Evolutionary conservation across 768 basidiomycete species (phyloP), one percentile per base, ranked within the genome.

Genomic region (Auriscalpium vulgare): DNA sequence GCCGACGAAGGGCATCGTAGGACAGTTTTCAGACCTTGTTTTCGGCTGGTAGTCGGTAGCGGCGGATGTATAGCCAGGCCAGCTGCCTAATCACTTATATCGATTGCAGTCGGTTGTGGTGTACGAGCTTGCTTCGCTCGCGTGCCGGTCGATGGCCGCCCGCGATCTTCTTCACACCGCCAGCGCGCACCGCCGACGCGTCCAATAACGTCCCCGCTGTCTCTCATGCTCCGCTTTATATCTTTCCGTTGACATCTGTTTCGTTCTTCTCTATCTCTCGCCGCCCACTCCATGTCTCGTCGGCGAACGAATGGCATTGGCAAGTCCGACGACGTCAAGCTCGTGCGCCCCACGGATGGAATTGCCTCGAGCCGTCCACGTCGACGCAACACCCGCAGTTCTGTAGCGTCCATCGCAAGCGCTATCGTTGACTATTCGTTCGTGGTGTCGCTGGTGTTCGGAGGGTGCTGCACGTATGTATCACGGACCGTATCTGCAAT

Each of bases 401-500:
- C 40, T 23, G 57, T 19, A 17, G 23, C 50, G 14, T 53, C 52
- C 2, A 56, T 68, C 8, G 63, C 66, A 10, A 53, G 60, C n/a
- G 67, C 66, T 10, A 51, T 72, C 37, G n/a, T 72, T 1, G 71
- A 72, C 62, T 76, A 72, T 63, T 61, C 68, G 1, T 56, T 74
- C 51, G 75, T 81, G 19, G 65, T 88, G 19, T 74, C 77, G 1
- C 75, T 88, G 61, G 83, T 92, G 5, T 79, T 91, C 61, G 90
- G 90, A 21, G 90, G 91, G 17, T 93, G 91, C 64, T 93, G 91
- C 78, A 75, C 84, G 85, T 87, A 69, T 53, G 83, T 78, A 51
- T 54, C 47, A n/a, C 7, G 13, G 16, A 3, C 29, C 49, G 43
- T 48, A 46, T 44, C 36, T 45, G 17, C 47, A 37, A 50, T 23